Conservation (phyloP, 31 red algal species). For the Endocladia muricata region DNA sequence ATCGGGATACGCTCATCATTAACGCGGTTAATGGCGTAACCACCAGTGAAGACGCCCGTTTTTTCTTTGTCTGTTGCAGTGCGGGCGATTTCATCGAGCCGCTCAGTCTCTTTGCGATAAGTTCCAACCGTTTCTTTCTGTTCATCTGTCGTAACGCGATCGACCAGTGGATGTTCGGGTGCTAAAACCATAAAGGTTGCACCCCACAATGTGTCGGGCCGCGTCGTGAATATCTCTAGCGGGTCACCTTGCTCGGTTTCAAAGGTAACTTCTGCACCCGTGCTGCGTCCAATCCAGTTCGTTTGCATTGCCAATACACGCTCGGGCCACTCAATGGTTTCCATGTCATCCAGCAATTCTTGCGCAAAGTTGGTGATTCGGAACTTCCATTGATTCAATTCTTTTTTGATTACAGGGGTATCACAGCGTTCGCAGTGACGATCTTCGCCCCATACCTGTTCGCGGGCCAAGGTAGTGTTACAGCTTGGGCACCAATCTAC, state of each 20-base stretch:
- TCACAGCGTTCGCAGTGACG: conserved; percentile 87
- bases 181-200: conserved; percentile 88
- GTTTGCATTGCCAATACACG: conserved; percentile 92
- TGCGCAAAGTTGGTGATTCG: conserved; percentile 96
- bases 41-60: conserved; percentile 92
- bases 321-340: conserved; percentile 95
- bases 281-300: conserved; percentile 97
- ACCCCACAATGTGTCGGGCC: conserved; percentile 94
- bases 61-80: conserved; percentile 63
- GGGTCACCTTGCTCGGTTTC: conserved; percentile 5
- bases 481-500: conserved; percentile 98
- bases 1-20: conserved; percentile 82
- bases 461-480: conserved; percentile 94
- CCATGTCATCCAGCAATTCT: conserved; percentile 83
- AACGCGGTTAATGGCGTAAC: conserved; percentile 78
- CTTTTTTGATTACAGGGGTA: conserved; percentile 78
- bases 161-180: conserved; percentile 75
- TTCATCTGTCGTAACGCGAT: conserved; percentile 39
- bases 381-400: conserved; percentile 97
- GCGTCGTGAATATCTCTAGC: conserved; percentile 88
- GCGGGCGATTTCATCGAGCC: conserved; percentile 75
- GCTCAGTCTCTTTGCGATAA: conserved; percentile 65
- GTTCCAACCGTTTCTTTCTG: conserved; percentile 53
- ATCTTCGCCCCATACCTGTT: conserved; percentile 98
- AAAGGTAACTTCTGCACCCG: conserved; percentile 84